These are phyloP conservation scores for Exserohilum rostratum DNA, from an alignment of 2,329 filamentous ascomycete species.

Conservation along the genomic window DNA sequence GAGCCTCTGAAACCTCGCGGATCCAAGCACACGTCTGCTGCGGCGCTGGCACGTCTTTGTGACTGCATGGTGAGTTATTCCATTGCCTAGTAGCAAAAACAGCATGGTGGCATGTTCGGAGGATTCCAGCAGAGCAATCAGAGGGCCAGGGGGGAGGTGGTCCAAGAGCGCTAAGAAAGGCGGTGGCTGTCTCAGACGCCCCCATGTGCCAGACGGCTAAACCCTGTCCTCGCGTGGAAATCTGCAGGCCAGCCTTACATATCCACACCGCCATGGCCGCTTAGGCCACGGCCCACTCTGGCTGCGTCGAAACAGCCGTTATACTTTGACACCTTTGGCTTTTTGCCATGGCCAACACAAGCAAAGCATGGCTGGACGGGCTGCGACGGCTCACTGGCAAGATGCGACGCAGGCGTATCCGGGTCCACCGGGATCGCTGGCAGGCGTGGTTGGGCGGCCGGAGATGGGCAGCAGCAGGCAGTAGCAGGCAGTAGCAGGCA, in stretches of 20 bases:
- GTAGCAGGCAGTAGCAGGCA: constrained; percentile 19
- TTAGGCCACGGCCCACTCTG: constrained; percentile 13
- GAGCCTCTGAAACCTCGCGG: constrained; percentile 20
- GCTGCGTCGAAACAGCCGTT: constrained; percentile 43
- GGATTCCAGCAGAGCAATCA: constrained; percentile 39
- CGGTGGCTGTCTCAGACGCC: constrained; percentile 43
- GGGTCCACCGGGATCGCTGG: constrained; percentile 22
- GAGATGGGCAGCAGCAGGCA: constrained; percentile 26
- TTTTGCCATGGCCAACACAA: constrained; percentile 18
- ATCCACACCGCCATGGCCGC: constrained; percentile 39
- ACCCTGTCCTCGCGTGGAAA: constrained; percentile 49
- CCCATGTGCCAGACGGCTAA: constrained; percentile 15
- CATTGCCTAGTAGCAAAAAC: constrained; percentile 17
- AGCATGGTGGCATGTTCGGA: constrained; percentile 32
- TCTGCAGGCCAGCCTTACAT: constrained; percentile 46
- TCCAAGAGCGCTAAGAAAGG: constrained; percentile 44
- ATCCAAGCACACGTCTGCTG: constrained; percentile 21
- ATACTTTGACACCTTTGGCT: constrained; percentile 36
- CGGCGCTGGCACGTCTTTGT: constrained; percentile 15
- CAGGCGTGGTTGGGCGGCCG: constrained; percentile 1
- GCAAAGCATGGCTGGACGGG: constrained; percentile 17
- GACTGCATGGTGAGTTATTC: constrained; percentile 13
- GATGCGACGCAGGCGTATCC: constrained; percentile 37
- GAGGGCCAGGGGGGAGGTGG: constrained; percentile 22
- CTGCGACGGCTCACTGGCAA: constrained; percentile 38